These are phyloP conservation scores for Wickerhamiella brachini DNA, from an alignment of 805 yeast species.

Conservation along the genomic window DNA sequence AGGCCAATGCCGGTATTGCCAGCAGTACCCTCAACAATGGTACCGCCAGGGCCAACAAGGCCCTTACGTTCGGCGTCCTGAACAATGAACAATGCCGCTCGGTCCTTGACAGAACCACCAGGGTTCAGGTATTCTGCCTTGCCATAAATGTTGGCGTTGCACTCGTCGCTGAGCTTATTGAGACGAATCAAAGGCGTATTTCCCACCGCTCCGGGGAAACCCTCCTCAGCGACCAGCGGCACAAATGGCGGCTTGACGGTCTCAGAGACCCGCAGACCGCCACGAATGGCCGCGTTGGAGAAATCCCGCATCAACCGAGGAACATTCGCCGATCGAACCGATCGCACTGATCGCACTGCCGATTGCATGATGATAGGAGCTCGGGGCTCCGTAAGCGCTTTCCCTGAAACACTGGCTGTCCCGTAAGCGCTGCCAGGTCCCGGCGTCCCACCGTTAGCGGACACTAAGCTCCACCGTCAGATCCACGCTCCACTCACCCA, in stretches of 20 bases:
- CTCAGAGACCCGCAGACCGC: neutral
- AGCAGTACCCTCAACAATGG: slow-evolving; percentile 87
- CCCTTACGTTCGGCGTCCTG: slow-evolving; percentile 60
- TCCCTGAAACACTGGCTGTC: no score
- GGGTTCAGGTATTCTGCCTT: slow-evolving; percentile 92
- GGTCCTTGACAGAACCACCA: slow-evolving; percentile 83
- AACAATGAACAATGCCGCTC: slow-evolving; percentile 70
- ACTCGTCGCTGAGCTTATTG: slow-evolving; percentile 38
- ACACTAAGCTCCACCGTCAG: no score
- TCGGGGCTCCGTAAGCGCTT: no score
- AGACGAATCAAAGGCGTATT: slow-evolving; percentile 73
- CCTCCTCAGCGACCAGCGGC: slow-evolving; percentile 53
- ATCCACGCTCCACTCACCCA: no score
- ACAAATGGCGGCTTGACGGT: slow-evolving; percentile 31
- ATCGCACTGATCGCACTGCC: neutral
- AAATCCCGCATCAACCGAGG: neutral
- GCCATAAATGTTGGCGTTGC: slow-evolving; percentile 67
- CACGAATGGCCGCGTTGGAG: neutral
- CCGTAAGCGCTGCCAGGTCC: no score
- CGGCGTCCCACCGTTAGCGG: no score
- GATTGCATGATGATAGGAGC: neutral
- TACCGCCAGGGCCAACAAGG: slow-evolving; percentile 58
- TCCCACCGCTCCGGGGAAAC: slow-evolving; percentile 79
- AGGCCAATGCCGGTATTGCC: slow-evolving; percentile 94
- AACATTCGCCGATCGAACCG: neutral